Evolutionary conservation across 2,329 filamentous ascomycete species (phyloP).

Genomic region (Cercospora zeae-maydis): DNA sequence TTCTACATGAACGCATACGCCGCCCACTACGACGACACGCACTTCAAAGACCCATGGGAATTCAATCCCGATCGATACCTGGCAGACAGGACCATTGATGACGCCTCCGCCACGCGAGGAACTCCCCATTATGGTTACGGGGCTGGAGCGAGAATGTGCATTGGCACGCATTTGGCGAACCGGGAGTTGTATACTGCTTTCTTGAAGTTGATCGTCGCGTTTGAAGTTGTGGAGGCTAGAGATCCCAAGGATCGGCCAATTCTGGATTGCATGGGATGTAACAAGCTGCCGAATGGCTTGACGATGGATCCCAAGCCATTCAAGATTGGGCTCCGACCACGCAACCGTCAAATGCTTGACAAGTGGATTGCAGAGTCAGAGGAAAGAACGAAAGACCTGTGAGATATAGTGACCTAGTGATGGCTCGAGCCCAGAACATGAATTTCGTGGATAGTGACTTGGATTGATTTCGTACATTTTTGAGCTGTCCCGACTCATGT

Average conservation of each 20-base stretch:
- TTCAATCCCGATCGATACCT: constrained; percentile 73
- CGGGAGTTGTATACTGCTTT: constrained; percentile 47
- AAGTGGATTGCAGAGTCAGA: constrained; percentile 49
- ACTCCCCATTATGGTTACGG: constrained; percentile 51
- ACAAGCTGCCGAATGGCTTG: constrained; percentile 46
- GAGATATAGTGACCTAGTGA: background rate
- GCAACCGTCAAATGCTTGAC: constrained; percentile 42
- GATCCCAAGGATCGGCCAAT: constrained; percentile 42
- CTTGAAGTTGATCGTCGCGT: constrained; percentile 47
- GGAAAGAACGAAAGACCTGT: constrained; percentile 38
- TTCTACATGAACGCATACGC: constrained; percentile 80
- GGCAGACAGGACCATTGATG: constrained; percentile 46
- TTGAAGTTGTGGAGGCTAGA: constrained; percentile 44
- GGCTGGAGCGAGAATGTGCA: constrained; percentile 43
- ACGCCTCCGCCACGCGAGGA: constrained; percentile 37
- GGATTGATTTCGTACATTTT: background rate
- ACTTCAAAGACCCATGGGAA: constrained; percentile 60
- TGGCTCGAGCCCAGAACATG: background rate
- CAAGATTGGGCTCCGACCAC: constrained; percentile 47
- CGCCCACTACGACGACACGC: constrained; percentile 66
- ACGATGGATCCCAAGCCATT: constrained; percentile 52
- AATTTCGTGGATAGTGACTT: background rate
- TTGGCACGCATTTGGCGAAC: constrained; percentile 41
- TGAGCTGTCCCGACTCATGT: background rate
- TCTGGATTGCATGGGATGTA: constrained; percentile 46